These are phyloP conservation scores for Aureobasidium subglaciale DNA, from an alignment of 2,329 filamentous ascomycete genomes.

Conservation along the genomic window DNA sequence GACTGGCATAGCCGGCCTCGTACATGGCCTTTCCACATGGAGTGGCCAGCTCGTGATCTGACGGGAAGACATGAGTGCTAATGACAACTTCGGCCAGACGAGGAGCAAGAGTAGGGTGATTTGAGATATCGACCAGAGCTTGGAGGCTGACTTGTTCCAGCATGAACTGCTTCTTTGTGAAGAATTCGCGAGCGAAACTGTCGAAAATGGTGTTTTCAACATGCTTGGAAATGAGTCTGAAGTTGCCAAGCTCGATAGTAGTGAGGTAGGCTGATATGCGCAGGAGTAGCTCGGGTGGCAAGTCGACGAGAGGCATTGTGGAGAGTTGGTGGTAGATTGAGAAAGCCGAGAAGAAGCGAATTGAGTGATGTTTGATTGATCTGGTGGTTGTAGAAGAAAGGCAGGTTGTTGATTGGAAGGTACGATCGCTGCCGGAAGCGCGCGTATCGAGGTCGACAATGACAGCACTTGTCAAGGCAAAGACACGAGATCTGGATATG, in stretches of 20 bases:
- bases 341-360: not conserved
- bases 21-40: constrained; percentile 14
- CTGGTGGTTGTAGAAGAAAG: not conserved
- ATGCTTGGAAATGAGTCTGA: constrained; percentile 50
- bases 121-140: constrained; percentile 40
- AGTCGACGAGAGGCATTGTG: constrained; percentile 18
- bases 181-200: constrained; percentile 56
- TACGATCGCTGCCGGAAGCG: no score
- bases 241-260: constrained; percentile 48
- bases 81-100: constrained; percentile 46
- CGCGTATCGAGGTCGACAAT: no score
- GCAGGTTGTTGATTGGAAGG: not conserved
- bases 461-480: no score
- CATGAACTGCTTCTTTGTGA: constrained; percentile 61
- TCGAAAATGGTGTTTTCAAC: constrained; percentile 49
- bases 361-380: not conserved
- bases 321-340: not conserved
- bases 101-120: constrained; percentile 31
- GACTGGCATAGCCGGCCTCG: constrained; percentile 17
- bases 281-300: constrained; percentile 53
- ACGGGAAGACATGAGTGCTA: constrained; percentile 30
- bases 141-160: constrained; percentile 51
- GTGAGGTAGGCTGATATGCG: constrained; percentile 47
- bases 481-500: no score
- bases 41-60: not conserved